Base-by-base conservation (phyloP, 108 stramenopile genomes). In the Schizochytrium sp. region DNA sequence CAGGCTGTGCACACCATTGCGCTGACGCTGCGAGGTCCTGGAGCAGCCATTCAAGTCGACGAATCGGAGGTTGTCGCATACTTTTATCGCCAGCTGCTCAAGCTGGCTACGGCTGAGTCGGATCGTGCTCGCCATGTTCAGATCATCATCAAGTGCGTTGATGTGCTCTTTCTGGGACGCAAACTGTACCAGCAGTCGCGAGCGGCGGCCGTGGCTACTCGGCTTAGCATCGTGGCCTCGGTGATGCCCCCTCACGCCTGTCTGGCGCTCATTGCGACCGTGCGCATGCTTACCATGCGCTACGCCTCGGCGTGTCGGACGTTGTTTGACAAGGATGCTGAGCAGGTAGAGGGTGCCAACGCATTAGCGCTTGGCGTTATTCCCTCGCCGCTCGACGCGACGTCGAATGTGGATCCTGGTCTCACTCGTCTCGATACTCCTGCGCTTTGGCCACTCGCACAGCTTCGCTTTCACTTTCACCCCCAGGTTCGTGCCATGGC, bases 241-340 rank as follows among this genome's bases (percentile, higher is more conserved):
- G 94, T 95, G 87, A 87, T 93, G 44, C 94, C 95, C 4, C 91
- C 95, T 0, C 91, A 92, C 88, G 94, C 94, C n/a, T 91, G 95
- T 60, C 92, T 92, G 10, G 95, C 96, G 5, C 72, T 96, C 47
- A 48, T 97, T n/a, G 96, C 96, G 4, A 93, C 94, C 57, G 93
- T 94, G 12, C 92, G 96, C 44, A 95, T 95, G 90, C 72, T 97
- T 41, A 57, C 94, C 5, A 93, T 93, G 34, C 93, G 95, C 21
- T 97, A 97, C 91, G 90, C 95, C 14, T 83, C 92, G 12, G 92
- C 90, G 0, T 60, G 92, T 8, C 92, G 93, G 4, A 95, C 93
- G 44, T 87, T 97, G 63, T 93, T 97, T 21, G 96, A 97, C 87
- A 96, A 94, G 72, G 96, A 97, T 91, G 93, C 95, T 18, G 96